These are phyloP conservation scores for Sesbania bispinosa DNA, from an alignment of 306 rosid genomes.

Conservation along the genomic window DNA sequence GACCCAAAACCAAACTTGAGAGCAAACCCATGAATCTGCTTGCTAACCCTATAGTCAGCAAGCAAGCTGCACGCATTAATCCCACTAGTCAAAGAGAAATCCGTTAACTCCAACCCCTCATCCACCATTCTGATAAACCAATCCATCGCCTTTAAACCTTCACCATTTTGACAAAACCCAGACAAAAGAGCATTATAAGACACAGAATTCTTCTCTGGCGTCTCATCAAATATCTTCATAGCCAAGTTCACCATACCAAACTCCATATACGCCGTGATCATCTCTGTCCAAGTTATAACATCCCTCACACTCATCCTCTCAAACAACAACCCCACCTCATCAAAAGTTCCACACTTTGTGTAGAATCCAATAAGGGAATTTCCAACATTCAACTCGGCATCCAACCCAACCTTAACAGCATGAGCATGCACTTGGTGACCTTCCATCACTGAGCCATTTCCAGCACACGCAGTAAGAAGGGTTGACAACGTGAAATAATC, in stretches of 20 bases:
- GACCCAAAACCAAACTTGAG: slow-evolving; percentile 63
- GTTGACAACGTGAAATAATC: slow-evolving; percentile 67
- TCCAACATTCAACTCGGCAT: slow-evolving; percentile 57
- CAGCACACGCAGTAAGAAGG: slow-evolving; percentile 57
- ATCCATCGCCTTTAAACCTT: slow-evolving; percentile 52
- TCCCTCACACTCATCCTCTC: slow-evolving; percentile 60
- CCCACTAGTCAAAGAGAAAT: slow-evolving; percentile 60
- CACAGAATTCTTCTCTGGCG: slow-evolving; percentile 58
- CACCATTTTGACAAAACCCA: slow-evolving; percentile 64
- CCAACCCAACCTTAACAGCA: slow-evolving; percentile 68
- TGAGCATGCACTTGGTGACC: slow-evolving; percentile 63
- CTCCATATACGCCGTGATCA: slow-evolving; percentile 63
- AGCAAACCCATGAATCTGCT: slow-evolving; percentile 72
- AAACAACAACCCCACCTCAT: slow-evolving; percentile 48
- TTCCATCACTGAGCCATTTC: slow-evolving; percentile 27
- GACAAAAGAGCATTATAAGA: slow-evolving; percentile 70
- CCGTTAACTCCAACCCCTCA: slow-evolving; percentile 54
- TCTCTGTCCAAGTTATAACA: slow-evolving; percentile 69
- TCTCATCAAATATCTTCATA: slow-evolving; percentile 50
- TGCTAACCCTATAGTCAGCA: slow-evolving; percentile 39
- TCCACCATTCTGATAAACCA: slow-evolving; percentile 57
- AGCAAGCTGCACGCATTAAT: slow-evolving; percentile 66
- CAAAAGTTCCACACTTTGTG: slow-evolving; percentile 41
- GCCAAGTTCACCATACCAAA: slow-evolving; percentile 61
- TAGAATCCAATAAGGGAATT: slow-evolving; percentile 74